Conservation (phyloP, 2,329 filamentous ascomycete genomes). For the Venturia pyrina region DNA sequence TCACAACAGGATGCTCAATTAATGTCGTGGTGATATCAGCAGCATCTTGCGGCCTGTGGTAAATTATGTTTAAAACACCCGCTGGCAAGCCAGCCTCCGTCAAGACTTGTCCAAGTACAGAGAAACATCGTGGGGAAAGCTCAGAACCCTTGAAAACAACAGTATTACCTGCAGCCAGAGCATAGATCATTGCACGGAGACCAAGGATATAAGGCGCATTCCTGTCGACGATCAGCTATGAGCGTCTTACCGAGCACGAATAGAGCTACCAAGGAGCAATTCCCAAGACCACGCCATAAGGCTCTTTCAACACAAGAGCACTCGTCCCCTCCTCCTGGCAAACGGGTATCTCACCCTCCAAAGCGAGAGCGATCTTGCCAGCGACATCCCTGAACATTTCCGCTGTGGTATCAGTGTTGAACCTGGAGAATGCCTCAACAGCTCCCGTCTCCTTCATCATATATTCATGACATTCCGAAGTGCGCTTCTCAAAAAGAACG, state of each 20-base stretch:
- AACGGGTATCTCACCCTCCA: conserved; percentile 38
- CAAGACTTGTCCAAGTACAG: conserved; percentile 28
- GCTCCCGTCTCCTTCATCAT: conserved; percentile 51
- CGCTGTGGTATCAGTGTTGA: conserved; percentile 31
- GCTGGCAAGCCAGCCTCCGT: conserved; percentile 30
- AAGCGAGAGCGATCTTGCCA: conserved; percentile 33
- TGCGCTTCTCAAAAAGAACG: conserved; percentile 49
- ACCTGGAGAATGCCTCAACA: conserved; percentile 23
- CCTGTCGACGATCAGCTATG: conserved; percentile 25
- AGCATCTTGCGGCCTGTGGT: conserved; percentile 50
- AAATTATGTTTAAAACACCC: conserved; percentile 52
- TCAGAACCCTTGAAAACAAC: conserved; percentile 31
- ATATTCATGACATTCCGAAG: conserved; percentile 50
- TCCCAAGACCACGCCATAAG: conserved; percentile 31
- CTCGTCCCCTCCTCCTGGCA: conserved; percentile 39
- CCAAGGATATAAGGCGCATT: conserved; percentile 41
- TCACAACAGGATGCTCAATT: conserved; percentile 28
- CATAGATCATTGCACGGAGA: conserved; percentile 27
- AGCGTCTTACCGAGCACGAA: conserved; percentile 18
- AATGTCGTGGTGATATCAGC: conserved; percentile 34
- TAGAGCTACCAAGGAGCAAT: conserved; percentile 34
- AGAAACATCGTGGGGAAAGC: conserved; percentile 29
- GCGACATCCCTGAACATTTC: conserved; percentile 44
- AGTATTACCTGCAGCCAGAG: conserved; percentile 25
- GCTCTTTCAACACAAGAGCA: conserved; percentile 51